A percentile compares a stretch with the other conserved stretches of the same genome.
Evolutionary conservation across 495 filamentous ascomycete genomes (phyloP).

Genomic region (Penicillium taxi): DNA sequence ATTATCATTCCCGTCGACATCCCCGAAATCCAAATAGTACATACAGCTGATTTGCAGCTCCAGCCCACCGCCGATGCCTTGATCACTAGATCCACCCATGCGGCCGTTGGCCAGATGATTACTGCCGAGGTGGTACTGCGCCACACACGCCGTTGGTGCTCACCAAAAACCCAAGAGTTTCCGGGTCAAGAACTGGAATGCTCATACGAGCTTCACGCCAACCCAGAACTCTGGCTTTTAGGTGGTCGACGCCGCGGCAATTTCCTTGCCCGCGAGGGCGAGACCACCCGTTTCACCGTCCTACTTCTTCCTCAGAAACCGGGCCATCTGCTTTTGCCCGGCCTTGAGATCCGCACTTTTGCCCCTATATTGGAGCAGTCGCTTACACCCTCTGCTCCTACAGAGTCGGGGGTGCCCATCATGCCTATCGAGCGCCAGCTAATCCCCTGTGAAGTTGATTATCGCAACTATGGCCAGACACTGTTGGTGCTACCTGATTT

Average conservation of each 20-base stretch:
- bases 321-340: conserved; percentile 68
- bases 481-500: conserved; percentile 70
- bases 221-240: conserved; percentile 72
- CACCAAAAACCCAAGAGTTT: conserved; percentile 26
- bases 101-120: conserved; percentile 60
- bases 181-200: conserved; percentile 58
- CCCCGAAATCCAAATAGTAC: conserved; percentile 75
- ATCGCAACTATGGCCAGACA: conserved; percentile 64
- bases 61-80: conserved; percentile 17
- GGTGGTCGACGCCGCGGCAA: conserved; percentile 72
- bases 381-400: conserved; percentile 12
- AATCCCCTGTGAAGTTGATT: conserved; percentile 70
- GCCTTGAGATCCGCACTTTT: conserved; percentile 62
- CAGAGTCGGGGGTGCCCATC: conserved; percentile 12
- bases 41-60: conserved; percentile 69
- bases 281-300: conserved; percentile 47
- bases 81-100: conserved; percentile 29
- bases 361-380: conserved; percentile 23
- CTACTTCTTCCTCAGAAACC: conserved; percentile 71
- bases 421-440: conserved; percentile 24
- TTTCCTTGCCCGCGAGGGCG: conserved; percentile 53
- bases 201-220: conserved; percentile 72
- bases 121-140: conserved; percentile 61
- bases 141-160: conserved; percentile 76
- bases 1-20: conserved; percentile 64